Percentiles rank a stretch among this genome's conserved stretches.
phyloP scores from a whole-genome alignment of 495 filamentous ascomycete species.

The Entonaema liquescens region DNA sequence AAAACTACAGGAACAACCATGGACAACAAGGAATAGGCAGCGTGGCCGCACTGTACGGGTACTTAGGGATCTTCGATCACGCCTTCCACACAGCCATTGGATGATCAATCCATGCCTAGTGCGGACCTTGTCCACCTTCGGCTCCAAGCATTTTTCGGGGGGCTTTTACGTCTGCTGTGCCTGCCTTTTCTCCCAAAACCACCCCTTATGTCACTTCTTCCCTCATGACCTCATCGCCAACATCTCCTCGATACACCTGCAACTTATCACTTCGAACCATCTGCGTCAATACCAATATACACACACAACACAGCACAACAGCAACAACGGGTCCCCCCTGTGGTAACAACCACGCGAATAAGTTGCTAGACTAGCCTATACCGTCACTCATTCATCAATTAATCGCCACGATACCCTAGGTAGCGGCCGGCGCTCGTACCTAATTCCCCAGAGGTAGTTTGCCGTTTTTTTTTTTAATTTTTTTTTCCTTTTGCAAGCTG shows the following conservation, averaged over 20 bases:
- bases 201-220: slow-evolving; percentile 53
- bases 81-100: slow-evolving; percentile 44
- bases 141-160: slow-evolving; percentile 48
- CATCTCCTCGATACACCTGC: slow-evolving; percentile 42
- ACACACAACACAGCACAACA: slow-evolving; percentile 18
- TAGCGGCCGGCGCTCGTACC: slow-evolving; percentile 26
- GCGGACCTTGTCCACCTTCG: slow-evolving; percentile 44
- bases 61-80: slow-evolving; percentile 47
- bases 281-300: slow-evolving; percentile 31
- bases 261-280: slow-evolving; percentile 39
- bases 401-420: slow-evolving; percentile 39
- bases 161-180: slow-evolving; percentile 50
- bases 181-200: slow-evolving; percentile 48
- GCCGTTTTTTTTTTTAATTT: slow-evolving; percentile 36
- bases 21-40: background rate
- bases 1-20: slow-evolving; percentile 16
- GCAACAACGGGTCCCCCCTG: background rate
- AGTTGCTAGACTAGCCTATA: slow-evolving; percentile 30
- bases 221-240: slow-evolving; percentile 52
- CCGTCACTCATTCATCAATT: slow-evolving; percentile 43
- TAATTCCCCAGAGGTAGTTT: slow-evolving; percentile 44
- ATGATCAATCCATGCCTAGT: slow-evolving; percentile 38
- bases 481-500: slow-evolving; percentile 43
- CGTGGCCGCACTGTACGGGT: slow-evolving; percentile 43
- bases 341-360: slow-evolving; percentile 15